Evolutionary conservation across 2,329 filamentous ascomycete species (phyloP), one percentile per base, ranked within the genome.

Genomic region (Fusarium sp.): DNA sequence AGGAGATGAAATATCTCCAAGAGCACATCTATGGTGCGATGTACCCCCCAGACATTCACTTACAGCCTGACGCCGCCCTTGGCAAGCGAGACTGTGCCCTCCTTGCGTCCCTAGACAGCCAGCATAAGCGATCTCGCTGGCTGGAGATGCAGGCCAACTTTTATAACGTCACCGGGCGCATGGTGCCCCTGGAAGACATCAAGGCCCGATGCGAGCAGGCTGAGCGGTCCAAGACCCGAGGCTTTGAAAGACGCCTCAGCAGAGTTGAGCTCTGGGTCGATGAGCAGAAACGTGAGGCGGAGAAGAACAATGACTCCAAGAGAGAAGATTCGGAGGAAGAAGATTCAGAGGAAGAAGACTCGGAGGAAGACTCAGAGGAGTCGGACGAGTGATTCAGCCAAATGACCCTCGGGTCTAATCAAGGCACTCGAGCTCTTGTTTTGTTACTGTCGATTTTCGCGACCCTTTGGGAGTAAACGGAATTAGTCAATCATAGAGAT

Each of bases 81-180:
- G 69, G 72, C 52, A 64, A 74, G 53, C 69, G 69, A 23, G 81
- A 83, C 64, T 80, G 79, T 37, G 72, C 76, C 17, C 73, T 83
- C 7, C 77, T 85, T 7, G 81, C 77, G 4, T 60, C 78, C 10
- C 70, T 82, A 4, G 78, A 81, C 32, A 78, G 77, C 64, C 77
- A 78, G 55, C 76, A 79, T 40, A 76, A 78, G 49, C 73, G 67
- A 23, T 75, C 75, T 32, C 77, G 77, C 27, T 84, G 81, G 81
- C 75, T 84, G 1, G 80, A 84, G 64, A 80, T 84, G 75, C 83
- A 85, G 66, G 81, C 82, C 33, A 81, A 80, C 52, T 84, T 85
- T 58, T 81, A 77, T 73, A 84, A 85, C 62, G 80, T 75, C 46
- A 85, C 83, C 0, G 83, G 83, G 7, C 76, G 80, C 10, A 79